These are phyloP conservation scores for Nemania serpens DNA, from an alignment of 2,329 filamentous ascomycete genomes.

Conservation along the genomic window DNA sequence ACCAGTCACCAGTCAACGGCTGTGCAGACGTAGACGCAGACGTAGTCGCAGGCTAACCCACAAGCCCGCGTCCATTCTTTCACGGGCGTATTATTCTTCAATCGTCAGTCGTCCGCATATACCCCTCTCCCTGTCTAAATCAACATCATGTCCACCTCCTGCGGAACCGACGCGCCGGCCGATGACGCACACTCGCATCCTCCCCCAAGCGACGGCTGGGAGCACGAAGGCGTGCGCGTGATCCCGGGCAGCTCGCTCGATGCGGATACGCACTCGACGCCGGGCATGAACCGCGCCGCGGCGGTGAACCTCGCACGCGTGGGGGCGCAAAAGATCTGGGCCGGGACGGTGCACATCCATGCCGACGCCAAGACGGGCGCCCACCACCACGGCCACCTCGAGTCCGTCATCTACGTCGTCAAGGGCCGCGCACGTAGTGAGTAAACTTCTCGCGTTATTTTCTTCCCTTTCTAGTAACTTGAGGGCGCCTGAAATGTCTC, in stretches of 20 bases:
- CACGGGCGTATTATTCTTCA: too few relatives aligned
- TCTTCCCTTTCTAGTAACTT: too few relatives aligned
- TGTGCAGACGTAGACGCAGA: too few relatives aligned
- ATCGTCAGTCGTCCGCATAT: background rate
- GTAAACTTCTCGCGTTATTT: too few relatives aligned
- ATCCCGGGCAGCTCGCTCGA: slow-evolving; percentile 48
- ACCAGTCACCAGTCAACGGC: too few relatives aligned
- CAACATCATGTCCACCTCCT: background rate
- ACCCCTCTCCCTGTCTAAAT: background rate
- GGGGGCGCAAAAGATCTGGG: slow-evolving; percentile 51
- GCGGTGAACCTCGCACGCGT: slow-evolving; percentile 50
- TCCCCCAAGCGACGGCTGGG: slow-evolving; percentile 41
- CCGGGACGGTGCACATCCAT: slow-evolving; percentile 50
- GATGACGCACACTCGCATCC: background rate
- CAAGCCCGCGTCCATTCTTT: too few relatives aligned
- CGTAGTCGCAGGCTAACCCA: too few relatives aligned
- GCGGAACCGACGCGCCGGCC: background rate
- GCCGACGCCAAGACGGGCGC: slow-evolving; percentile 51
- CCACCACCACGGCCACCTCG: slow-evolving; percentile 51
- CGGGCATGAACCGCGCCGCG: slow-evolving; percentile 50
- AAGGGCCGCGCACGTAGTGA: slow-evolving; percentile 47
- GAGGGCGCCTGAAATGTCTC: too few relatives aligned
- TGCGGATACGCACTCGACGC: slow-evolving; percentile 48
- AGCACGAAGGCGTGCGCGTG: slow-evolving; percentile 48
- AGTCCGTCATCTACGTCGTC: slow-evolving; percentile 51